Base-by-base conservation (phyloP, 495 filamentous ascomycete species). In the Tetracladium marchalianum region DNA sequence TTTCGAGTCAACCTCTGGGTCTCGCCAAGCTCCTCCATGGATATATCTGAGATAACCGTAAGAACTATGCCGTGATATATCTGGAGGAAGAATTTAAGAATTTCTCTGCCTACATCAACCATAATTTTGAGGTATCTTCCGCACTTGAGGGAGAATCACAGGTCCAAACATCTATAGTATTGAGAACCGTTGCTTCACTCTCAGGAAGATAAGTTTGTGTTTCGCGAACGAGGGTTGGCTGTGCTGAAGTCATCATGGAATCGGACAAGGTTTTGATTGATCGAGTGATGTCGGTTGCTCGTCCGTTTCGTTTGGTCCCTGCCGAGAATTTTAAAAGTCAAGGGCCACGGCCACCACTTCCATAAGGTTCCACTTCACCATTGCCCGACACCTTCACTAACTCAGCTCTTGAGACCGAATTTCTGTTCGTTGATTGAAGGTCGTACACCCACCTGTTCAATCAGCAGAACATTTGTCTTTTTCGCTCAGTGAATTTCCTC, bases 21-120 rank as follows among this genome's bases (percentile, higher is more conserved):
- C 88, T 47, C 85, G 77, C 85, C 86, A 95, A 56, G 84, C 89
- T 56, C 89, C 89, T 54, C 90, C 87, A 66, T 94, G 90, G 61
- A 95, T 81, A 66, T 78, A 89, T 55, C 51, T 54, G 18, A 53
- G 36, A 15, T n/a, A 33, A n/a, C 38, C 4, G 17, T 39, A 1
- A 13, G 18, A 33, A 36, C 13, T 19, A 24, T n/a, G 13, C 19
- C 19, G 11, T 11, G 15, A 43, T 17, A 50, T 36, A 4, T 36
- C 12, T 36, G 35, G 10, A 36, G 9, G 12, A 36, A 36, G 12
- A 2, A 36, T 27, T 27, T 3, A 27, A 27, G 22, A 7, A 27
- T 27, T 3, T 27, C 22, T 27, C 22, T 27, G 22, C 52, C n/a
- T 40, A 54, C 52, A 54, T 44, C 11, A 54, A 22, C 52, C 52